Percentiles rank a stretch among this genome's conserved stretches.
phyloP scores from a whole-genome alignment of 2,329 filamentous ascomycete genomes.

The Botrytis porri region DNA sequence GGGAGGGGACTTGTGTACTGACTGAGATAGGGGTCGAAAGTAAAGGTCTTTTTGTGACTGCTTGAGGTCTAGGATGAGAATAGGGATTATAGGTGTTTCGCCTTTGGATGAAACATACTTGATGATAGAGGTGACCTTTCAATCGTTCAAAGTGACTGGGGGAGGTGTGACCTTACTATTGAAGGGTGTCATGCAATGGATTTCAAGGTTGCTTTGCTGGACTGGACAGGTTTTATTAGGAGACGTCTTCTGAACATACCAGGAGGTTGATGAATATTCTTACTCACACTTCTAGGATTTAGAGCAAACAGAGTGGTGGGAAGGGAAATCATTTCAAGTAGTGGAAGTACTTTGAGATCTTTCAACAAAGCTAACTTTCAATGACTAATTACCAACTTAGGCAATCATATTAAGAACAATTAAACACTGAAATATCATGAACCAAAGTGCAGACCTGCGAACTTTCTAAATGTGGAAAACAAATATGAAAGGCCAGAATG shows the following conservation, averaged over 20 bases:
- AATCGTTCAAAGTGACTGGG: neutral
- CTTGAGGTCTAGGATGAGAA: neutral
- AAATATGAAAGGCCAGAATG: neutral
- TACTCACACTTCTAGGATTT: neutral
- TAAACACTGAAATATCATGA: neutral
- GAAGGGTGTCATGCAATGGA: neutral
- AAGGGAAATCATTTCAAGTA: neutral
- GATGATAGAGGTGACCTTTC: neutral
- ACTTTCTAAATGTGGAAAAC: neutral
- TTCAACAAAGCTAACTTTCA: neutral
- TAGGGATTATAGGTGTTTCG: neutral
- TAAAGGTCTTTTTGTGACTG: neutral
- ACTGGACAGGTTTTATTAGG: neutral
- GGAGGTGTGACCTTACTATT: neutral
- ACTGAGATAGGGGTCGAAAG: neutral
- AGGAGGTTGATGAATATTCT: neutral
- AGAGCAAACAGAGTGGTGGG: neutral
- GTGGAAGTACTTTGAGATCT: neutral
- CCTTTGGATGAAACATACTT: neutral
- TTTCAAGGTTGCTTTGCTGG: neutral
- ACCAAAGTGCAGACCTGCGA: neutral
- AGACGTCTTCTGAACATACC: accelerated
- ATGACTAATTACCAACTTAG: neutral
- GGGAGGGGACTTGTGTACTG: neutral
- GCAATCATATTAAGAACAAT: neutral